phyloP scores from a whole-genome alignment of 2,329 filamentous ascomycete genomes.

The Diaporthe longicolla region DNA sequence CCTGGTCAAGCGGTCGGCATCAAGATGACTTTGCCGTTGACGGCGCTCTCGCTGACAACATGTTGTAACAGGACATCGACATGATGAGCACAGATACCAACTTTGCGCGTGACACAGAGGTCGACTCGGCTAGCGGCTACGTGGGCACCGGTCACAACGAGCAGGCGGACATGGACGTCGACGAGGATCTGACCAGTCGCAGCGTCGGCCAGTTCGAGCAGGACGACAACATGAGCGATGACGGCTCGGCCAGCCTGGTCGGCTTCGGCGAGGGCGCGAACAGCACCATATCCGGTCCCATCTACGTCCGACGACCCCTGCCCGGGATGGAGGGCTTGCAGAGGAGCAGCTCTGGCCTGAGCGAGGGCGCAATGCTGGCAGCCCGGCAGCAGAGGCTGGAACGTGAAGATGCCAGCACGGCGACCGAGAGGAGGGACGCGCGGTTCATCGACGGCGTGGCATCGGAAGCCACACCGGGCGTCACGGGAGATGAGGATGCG shows the following conservation, averaged over 20 bases:
- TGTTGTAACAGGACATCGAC: constrained; percentile 67
- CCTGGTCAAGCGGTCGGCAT: background rate
- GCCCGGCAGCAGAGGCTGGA: constrained; percentile 52
- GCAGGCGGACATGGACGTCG: constrained; percentile 66
- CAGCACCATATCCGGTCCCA: constrained; percentile 85
- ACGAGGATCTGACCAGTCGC: constrained; percentile 61
- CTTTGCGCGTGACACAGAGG: constrained; percentile 62
- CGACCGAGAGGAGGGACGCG: constrained; percentile 70
- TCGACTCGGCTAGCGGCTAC: constrained; percentile 69
- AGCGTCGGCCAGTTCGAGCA: constrained; percentile 65
- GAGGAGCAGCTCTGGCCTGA: constrained; percentile 66
- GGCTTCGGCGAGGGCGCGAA: constrained; percentile 94
- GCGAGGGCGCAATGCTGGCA: constrained; percentile 56
- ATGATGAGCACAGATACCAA: constrained; percentile 79
- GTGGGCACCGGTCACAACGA: constrained; percentile 57
- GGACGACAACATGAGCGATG: constrained; percentile 84
- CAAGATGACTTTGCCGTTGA: background rate
- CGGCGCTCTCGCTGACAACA: background rate
- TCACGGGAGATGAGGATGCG: constrained; percentile 60
- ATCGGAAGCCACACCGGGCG: constrained; percentile 62
- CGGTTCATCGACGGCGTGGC: constrained; percentile 78
- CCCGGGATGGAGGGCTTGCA: constrained; percentile 61
- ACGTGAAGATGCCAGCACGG: constrained; percentile 55
- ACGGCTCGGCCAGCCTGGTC: constrained; percentile 85
- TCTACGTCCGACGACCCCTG: constrained; percentile 69